Evolutionary conservation across 345 rosid species (phyloP).

Genomic region (Salix suchowensis): DNA sequence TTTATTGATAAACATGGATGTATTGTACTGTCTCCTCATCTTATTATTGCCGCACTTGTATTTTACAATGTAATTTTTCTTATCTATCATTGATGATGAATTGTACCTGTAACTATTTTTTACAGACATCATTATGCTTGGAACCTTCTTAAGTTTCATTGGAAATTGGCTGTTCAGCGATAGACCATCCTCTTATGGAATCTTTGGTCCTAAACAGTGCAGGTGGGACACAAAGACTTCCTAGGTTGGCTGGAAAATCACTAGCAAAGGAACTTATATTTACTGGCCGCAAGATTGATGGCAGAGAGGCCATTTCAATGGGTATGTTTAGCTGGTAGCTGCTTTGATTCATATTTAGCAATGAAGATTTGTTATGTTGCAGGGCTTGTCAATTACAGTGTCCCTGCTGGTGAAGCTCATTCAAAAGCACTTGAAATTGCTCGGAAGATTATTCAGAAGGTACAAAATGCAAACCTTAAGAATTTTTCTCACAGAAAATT

Average conservation of each 20-base stretch:
- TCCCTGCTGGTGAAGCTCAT: conserved; percentile 66
- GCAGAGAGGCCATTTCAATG: conserved; percentile 57
- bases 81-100: not conserved
- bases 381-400: conserved; percentile 78
- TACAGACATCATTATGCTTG: not conserved
- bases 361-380: conserved; percentile 6
- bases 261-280: conserved; percentile 78
- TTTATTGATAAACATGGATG: not conserved
- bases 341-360: conserved; percentile 1
- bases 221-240: conserved; percentile 90
- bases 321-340: conserved; percentile 37
- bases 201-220: conserved; percentile 46
- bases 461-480: conserved; percentile 5
- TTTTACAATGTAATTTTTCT: not conserved
- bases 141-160: not conserved
- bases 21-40: not conserved
- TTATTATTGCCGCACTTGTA: not conserved
- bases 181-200: conserved; percentile 8
- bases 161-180: not conserved
- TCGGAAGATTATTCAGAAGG: conserved; percentile 74
- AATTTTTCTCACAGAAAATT: not conserved
- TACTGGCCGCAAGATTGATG: conserved; percentile 71
- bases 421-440: conserved; percentile 79
- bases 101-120: not conserved
- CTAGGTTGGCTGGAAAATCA: conserved; percentile 78